Evolutionary conservation across 1,284 basidiomycete species (phyloP).

Genomic region (Pseudozyma pruni): DNA sequence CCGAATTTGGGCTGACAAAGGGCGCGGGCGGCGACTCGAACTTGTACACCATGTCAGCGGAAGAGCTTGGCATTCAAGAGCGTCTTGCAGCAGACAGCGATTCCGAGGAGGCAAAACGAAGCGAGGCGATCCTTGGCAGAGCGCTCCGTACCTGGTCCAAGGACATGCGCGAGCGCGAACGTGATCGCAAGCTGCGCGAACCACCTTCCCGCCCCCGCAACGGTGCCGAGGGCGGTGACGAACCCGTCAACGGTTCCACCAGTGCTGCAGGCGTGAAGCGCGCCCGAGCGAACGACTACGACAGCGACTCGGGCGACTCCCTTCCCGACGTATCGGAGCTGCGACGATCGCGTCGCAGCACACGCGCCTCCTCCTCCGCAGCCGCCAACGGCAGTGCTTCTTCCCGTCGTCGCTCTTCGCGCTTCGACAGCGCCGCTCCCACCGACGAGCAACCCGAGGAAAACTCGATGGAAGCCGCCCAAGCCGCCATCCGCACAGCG

Average conservation of each 20-base stretch:
- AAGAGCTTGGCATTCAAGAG: conserved; percentile 51
- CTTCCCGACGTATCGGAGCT: conserved; percentile 22
- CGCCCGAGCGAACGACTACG: conserved; percentile 28
- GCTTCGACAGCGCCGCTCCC: conserved; percentile 14
- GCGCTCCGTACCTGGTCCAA: conserved; percentile 42
- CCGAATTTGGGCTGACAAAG: conserved; percentile 11
- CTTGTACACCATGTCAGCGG: conserved; percentile 43
- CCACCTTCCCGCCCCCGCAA: not conserved
- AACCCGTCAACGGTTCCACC: conserved; percentile 2
- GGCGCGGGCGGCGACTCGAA: conserved; percentile 17
- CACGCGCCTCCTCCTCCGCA: conserved; percentile 11
- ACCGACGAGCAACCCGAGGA: not conserved
- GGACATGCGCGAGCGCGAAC: conserved; percentile 42
- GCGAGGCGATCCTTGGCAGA: conserved; percentile 26
- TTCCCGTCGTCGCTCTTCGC: conserved; percentile 29
- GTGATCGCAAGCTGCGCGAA: conserved; percentile 32
- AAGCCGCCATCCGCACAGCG: conserved; percentile 24
- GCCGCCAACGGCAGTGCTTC: conserved; percentile 1
- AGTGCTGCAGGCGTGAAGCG: conserved; percentile 19
- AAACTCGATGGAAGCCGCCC: conserved; percentile 25
- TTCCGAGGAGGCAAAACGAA: conserved; percentile 31
- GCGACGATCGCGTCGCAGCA: conserved; percentile 8
- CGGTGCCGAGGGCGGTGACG: conserved; percentile 5
- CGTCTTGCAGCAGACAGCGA: conserved; percentile 21
- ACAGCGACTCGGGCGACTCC: conserved; percentile 38